Percentiles rank a stretch among this genome's conserved stretches.
Evolutionary conservation across 768 basidiomycete species (phyloP).

Genomic region (Leccinum subtestaceum): DNA sequence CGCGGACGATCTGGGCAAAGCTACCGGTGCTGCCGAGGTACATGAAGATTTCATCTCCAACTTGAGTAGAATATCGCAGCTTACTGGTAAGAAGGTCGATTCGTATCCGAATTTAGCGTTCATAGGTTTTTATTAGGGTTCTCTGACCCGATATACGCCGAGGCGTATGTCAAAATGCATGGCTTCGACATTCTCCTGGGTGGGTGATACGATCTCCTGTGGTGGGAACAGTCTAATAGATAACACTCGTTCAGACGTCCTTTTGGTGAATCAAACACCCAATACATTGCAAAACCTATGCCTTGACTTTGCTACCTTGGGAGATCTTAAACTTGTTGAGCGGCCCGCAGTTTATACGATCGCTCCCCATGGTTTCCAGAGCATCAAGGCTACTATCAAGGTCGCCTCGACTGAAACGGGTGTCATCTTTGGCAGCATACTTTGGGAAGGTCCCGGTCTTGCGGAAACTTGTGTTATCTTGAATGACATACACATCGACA

Average conservation of each 20-base stretch:
- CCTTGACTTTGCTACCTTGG: constrained; percentile 95
- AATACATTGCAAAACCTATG: constrained; percentile 96
- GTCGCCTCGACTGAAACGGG: constrained; percentile 98
- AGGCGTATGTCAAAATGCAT: constrained; percentile 96
- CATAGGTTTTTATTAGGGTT: constrained; percentile 55
- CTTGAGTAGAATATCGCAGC: constrained; percentile 86
- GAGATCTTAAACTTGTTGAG: constrained; percentile 95
- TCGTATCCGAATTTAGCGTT: background rate
- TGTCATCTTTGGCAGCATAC: constrained; percentile 96
- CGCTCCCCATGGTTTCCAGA: constrained; percentile 96
- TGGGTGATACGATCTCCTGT: constrained; percentile 29
- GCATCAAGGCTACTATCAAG: constrained; percentile 98
- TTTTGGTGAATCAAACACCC: constrained; percentile 93
- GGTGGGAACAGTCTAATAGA: background rate
- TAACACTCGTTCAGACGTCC: constrained; percentile 59
- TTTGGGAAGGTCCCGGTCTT: constrained; percentile 90
- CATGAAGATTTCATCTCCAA: constrained; percentile 95
- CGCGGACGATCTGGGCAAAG: constrained; percentile 83
- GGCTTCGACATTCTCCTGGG: constrained; percentile 95
- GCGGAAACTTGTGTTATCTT: constrained; percentile 90
- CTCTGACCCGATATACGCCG: constrained; percentile 97
- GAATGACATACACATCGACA: constrained; percentile 97
- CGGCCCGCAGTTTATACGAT: constrained; percentile 92
- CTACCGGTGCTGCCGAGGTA: constrained; percentile 80
- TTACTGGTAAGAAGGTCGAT: constrained; percentile 63